Evolutionary conservation across 352 stramenopile genomes (phyloP).

Genomic region (Globisporangium polare): DNA sequence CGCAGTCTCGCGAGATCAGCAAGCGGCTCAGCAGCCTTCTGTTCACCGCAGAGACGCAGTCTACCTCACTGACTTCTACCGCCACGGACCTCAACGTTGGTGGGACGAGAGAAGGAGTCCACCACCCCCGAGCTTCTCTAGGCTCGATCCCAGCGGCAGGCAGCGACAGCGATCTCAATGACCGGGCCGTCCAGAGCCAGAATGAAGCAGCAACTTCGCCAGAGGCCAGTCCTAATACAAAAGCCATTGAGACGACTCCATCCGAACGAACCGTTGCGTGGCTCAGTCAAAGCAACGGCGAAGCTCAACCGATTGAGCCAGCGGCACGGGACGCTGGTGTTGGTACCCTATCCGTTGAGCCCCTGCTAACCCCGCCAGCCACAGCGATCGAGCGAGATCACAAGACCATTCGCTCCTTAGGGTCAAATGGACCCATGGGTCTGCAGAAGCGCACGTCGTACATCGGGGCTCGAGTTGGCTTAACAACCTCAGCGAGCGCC

Average conservation of each 20-base stretch:
- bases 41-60: not conserved
- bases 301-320: not conserved
- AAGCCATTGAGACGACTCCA: not conserved
- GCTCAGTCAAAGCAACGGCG: not conserved
- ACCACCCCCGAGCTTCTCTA: no score
- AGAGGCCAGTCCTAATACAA: no score
- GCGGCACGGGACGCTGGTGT: no score
- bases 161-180: not conserved
- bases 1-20: not conserved
- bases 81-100: not conserved
- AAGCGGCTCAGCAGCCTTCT: not conserved
- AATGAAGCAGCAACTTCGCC: no score
- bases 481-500: not conserved
- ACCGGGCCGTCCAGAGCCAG: no score
- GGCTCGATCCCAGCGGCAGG: not conserved
- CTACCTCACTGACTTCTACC: not conserved
- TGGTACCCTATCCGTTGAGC: not conserved
- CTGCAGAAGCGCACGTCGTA: constrained; percentile 11
- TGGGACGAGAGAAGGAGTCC: no score
- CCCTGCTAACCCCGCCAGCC: not conserved
- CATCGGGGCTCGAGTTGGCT: not conserved
- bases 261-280: not conserved
- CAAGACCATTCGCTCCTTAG: not conserved
- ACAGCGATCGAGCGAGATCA: not conserved
- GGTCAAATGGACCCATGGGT: no score